Base-by-base conservation (phyloP, 371 early-diverging fungal genomes). In the Mucor racemosus region DNA sequence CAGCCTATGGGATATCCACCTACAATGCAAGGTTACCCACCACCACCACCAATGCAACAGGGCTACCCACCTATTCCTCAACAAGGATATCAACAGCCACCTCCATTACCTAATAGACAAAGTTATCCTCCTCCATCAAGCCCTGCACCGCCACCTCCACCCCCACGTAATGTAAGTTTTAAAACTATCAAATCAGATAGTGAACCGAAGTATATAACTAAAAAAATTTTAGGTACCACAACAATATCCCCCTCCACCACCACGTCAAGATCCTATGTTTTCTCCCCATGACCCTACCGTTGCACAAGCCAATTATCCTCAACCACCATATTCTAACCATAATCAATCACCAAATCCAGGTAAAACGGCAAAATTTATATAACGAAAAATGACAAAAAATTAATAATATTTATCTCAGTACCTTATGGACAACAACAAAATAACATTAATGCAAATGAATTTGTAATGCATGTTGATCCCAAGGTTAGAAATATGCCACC, bases 401-500 rank as follows among this genome's bases (percentile, higher is more conserved):
- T 39, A 31, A 9, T 42, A 41, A 55, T 19, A 34, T 65, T 8
- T 17, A 19, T 44, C 26, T 31, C 46, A 70, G 70, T 70, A 7
- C 67, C 67, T 11, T 64, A 74, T 65, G 69, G 69, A 35, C 69
- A 65, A 10, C 66, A 39, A 21, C 70, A 63, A 61, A 46, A 60
- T 26, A 31, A 53, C 13, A 40, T 39, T 11, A 34, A 58, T 35
- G 66, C 61, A 19, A 57, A 46, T 44, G 44, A 69, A 4, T 72
- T 69, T 57, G 58, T 72, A 1, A 74, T 77, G 72, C 79, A 78
- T 54, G 79, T 78, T 1, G n/a, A 42, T 8, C 72, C 72, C 17
- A 64, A 60, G 31, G 36, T 36, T 19, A 53, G 67, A 54, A 65
- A 68, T 41, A 41, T 59, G 17, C 73, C 75, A n/a, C 74, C 74